Evolutionary conservation across 345 rosid species (phyloP).

Genomic region (Mallotus nudiflorus): DNA sequence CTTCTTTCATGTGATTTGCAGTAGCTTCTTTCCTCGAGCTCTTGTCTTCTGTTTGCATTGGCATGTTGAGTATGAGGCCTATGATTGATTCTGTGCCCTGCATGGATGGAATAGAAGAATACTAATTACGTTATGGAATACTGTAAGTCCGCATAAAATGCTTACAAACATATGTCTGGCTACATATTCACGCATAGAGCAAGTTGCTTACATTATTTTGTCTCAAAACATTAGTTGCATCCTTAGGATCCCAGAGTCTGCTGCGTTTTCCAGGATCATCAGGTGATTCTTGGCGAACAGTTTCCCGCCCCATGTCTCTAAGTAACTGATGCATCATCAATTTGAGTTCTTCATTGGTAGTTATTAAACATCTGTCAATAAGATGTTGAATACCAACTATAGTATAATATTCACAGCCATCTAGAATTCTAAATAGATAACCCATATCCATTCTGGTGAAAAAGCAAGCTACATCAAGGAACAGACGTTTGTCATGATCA

Average conservation of each 20-base stretch:
- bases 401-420: constrained; percentile 9
- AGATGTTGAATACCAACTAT: constrained; percentile 10
- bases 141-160: neutral
- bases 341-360: constrained; percentile 5
- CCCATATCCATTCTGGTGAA: constrained; percentile 5
- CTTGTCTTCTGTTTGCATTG: constrained; percentile 7
- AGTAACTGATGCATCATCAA: constrained; percentile 20
- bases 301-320: constrained; percentile 25
- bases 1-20: neutral
- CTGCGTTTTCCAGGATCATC: constrained; percentile 22
- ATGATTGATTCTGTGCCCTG: constrained; percentile 16
- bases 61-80: constrained; percentile 9
- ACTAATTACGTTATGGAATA: neutral
- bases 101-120: neutral
- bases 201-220: constrained; percentile 12
- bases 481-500: constrained; percentile 13
- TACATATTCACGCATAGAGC: neutral
- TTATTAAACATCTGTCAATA: constrained; percentile 7
- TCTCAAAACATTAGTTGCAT: constrained; percentile 2
- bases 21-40: neutral
- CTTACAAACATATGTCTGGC: neutral
- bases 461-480: constrained; percentile 15
- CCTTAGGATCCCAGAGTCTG: constrained; percentile 16
- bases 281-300: constrained; percentile 17
- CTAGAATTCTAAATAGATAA: neutral